Conservation (phyloP, 257 asterid species). For the Datura wrightii region DNA sequence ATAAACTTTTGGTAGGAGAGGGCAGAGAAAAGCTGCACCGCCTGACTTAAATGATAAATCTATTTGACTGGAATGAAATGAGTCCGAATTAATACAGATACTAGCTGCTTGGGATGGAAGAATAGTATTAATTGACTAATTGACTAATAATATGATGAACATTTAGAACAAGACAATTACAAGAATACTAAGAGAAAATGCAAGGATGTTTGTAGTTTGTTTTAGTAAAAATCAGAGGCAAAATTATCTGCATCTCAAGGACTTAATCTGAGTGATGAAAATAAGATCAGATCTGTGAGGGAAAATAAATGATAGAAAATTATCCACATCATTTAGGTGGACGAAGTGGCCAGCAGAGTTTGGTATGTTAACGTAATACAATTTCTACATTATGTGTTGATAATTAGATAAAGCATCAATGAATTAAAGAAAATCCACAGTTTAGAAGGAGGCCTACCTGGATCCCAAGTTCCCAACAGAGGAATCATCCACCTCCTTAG, state of each 20-base stretch:
- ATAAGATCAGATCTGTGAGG: background rate
- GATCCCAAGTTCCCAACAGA: conserved; percentile 56
- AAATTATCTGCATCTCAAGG: background rate
- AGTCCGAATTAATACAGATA: background rate
- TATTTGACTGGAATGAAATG: background rate
- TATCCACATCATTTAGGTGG: background rate
- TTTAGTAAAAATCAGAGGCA: background rate
- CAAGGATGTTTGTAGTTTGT: conserved; percentile 25
- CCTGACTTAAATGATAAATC: background rate
- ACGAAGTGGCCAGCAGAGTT: background rate
- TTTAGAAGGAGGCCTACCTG: conserved; percentile 51
- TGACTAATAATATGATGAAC: background rate
- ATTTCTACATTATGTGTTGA: background rate
- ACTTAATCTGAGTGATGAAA: background rate
- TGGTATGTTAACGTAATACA: background rate
- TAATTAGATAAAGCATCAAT: conserved; percentile 9
- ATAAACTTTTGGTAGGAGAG: background rate
- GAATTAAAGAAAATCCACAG: background rate
- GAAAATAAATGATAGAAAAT: background rate
- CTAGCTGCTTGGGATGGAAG: background rate
- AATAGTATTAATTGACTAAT: background rate
- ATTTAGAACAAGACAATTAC: background rate
- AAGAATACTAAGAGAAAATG: conserved; percentile 21
- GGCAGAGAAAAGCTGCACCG: background rate
- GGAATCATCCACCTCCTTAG: conserved; percentile 53